A percentile compares a stretch with the other conserved stretches of the same genome.
Conservation (phyloP, 345 rosid genomes). For the Cardamine occulta region DNA sequence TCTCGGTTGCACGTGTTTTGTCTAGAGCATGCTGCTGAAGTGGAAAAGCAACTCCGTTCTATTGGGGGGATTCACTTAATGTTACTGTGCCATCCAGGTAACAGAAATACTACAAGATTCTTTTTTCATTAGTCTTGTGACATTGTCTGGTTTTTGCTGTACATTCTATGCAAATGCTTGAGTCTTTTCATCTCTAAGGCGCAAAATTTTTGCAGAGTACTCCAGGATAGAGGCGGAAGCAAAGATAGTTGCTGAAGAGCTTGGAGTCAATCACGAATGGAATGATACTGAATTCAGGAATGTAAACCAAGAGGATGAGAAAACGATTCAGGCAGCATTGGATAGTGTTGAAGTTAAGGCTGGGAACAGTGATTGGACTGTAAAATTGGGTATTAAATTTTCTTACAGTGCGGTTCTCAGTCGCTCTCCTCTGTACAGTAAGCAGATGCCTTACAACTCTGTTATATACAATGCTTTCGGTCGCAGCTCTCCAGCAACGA, state of each 20-base stretch:
- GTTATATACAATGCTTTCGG: conserved; percentile 88
- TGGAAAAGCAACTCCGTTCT: conserved; percentile 72
- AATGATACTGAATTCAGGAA: conserved; percentile 58
- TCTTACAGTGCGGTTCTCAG: conserved; percentile 83
- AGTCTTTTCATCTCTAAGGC: conserved; percentile 11
- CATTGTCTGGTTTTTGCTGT: conserved; percentile 9
- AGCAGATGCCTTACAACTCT: conserved; percentile 94
- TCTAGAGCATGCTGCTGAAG: conserved; percentile 94
- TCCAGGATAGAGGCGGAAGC: conserved; percentile 84
- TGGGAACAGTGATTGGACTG: conserved; percentile 92
- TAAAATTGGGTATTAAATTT: conserved; percentile 83
- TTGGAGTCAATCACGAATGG: conserved; percentile 64
- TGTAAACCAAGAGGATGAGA: conserved; percentile 75
- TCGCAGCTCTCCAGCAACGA: conserved; percentile 57
- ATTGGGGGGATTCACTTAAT: conserved; percentile 81
- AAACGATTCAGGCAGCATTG: conserved; percentile 64
- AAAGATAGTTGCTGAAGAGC: conserved; percentile 71
- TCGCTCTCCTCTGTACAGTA: conserved; percentile 79
- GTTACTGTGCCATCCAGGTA: conserved; percentile 94
- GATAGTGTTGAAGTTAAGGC: conserved; percentile 78
- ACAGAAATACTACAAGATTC: conserved; percentile 7
- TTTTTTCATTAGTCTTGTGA: neutral
- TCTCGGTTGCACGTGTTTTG: conserved; percentile 88
- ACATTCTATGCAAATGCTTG: conserved; percentile 2
- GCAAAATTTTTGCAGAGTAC: conserved; percentile 62